A percentile compares a stretch with the other conserved stretches of the same genome.
Conservation (phyloP, 2,329 filamentous ascomycete species). For the Trichophyton benhamiae region DNA sequence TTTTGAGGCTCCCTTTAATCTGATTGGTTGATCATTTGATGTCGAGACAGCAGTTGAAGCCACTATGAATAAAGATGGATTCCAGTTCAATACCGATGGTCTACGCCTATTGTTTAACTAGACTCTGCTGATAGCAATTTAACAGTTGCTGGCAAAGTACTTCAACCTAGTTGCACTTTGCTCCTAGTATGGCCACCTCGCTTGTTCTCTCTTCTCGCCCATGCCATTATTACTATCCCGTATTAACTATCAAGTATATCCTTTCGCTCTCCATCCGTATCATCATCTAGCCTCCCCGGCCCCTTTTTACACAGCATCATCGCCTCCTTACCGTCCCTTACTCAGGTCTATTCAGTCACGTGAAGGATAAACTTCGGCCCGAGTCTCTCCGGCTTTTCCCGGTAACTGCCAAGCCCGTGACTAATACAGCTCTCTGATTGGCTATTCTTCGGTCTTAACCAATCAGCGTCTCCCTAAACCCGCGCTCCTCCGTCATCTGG, state of each 20-base stretch:
- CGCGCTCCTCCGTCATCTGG: background rate
- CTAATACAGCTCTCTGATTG: conserved; percentile 7
- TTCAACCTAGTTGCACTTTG: too few relatives aligned
- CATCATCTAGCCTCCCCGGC: background rate
- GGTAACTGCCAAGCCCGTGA: background rate
- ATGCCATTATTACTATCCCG: too few relatives aligned
- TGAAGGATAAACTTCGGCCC: background rate
- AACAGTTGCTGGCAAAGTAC: too few relatives aligned
- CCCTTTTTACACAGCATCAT: too few relatives aligned
- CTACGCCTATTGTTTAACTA: too few relatives aligned
- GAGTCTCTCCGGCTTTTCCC: conserved; percentile 1
- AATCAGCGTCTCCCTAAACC: conserved; percentile 6
- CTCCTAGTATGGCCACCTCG: too few relatives aligned
- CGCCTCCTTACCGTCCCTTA: background rate
- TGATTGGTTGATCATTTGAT: background rate
- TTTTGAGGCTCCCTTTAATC: too few relatives aligned
- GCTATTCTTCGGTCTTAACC: background rate
- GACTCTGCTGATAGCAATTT: too few relatives aligned
- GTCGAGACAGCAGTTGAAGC: background rate
- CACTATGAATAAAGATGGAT: too few relatives aligned
- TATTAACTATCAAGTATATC: background rate
- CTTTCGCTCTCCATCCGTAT: background rate
- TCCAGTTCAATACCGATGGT: too few relatives aligned
- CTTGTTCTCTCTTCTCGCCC: too few relatives aligned
- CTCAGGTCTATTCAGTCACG: background rate